Evolutionary conservation across 768 basidiomycete species (phyloP).

Genomic region (Pleurotus djamor): DNA sequence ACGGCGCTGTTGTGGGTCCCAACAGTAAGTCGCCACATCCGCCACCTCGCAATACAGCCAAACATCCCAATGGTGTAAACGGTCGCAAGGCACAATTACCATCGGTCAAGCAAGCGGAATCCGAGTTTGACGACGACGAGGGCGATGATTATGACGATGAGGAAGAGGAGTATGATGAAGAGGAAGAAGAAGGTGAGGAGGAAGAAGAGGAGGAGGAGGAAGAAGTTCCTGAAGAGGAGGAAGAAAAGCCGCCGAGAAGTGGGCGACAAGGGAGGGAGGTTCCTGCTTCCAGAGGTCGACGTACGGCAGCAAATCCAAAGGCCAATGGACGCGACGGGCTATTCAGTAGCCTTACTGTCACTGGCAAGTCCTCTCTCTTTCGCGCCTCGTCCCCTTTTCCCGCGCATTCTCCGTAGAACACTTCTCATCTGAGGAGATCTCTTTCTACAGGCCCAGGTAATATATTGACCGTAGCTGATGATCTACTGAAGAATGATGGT

Average conservation of each 20-base stretch:
- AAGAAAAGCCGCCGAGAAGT: slow-evolving; percentile 34
- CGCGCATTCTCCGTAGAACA: background rate
- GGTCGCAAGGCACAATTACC: background rate
- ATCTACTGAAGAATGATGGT: slow-evolving; percentile 97
- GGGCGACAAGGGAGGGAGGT: slow-evolving; percentile 11
- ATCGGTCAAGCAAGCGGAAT: slow-evolving; percentile 37
- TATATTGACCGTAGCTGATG: slow-evolving; percentile 97
- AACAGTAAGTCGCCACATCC: slow-evolving; percentile 32
- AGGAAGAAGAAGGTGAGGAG: slow-evolving; percentile 38
- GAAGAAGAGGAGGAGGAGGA: slow-evolving; percentile 40
- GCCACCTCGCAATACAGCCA: slow-evolving; percentile 41
- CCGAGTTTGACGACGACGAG: slow-evolving; percentile 67
- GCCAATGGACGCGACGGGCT: slow-evolving; percentile 59
- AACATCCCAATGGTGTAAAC: slow-evolving; percentile 5
- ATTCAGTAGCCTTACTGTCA: slow-evolving; percentile 80
- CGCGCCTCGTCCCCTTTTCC: slow-evolving; percentile 11
- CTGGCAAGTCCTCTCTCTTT: slow-evolving; percentile 45
- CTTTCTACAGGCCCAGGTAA: slow-evolving; percentile 71
- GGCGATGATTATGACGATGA: slow-evolving; percentile 69
- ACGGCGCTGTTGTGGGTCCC: slow-evolving; percentile 62
- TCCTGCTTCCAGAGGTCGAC: slow-evolving; percentile 12
- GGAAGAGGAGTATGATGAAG: slow-evolving; percentile 34
- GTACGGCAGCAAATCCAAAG: slow-evolving; percentile 32
- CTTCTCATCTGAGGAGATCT: slow-evolving; percentile 13
- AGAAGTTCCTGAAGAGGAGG: slow-evolving; percentile 50